A percentile compares a stretch with the other conserved stretches of the same genome.
Evolutionary conservation across 345 rosid species (phyloP).

Genomic region (Cardamine occulta): DNA sequence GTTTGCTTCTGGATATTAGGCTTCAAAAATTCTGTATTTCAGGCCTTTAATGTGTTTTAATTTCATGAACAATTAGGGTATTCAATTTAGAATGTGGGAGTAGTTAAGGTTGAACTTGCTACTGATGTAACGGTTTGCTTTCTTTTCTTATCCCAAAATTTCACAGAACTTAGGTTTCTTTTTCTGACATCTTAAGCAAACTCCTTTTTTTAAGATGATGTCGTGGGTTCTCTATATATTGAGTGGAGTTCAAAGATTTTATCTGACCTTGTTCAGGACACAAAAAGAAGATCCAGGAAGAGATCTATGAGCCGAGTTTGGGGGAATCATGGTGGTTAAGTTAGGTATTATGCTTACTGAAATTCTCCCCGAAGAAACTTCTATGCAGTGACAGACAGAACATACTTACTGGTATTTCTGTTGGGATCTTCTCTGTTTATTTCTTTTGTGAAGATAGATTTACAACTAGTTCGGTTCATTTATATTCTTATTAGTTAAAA

Average conservation of each 20-base stretch:
- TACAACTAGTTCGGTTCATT: not conserved
- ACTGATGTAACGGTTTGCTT: not conserved
- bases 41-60: not conserved
- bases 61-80: slow-evolving; percentile 18
- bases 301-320: slow-evolving; percentile 46
- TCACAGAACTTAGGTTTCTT: not conserved
- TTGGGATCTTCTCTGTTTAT: not conserved
- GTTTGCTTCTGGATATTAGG: not conserved
- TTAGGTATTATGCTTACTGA: slow-evolving; percentile 84
- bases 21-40: slow-evolving; percentile 10
- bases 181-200: not conserved
- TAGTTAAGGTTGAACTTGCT: slow-evolving; percentile 9
- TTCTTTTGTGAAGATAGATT: not conserved
- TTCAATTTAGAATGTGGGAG: not conserved
- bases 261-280: slow-evolving; percentile 46
- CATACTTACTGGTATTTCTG: slow-evolving; percentile 86
- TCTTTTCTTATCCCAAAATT: not conserved
- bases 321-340: slow-evolving; percentile 69
- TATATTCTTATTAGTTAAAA: not conserved
- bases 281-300: slow-evolving; percentile 46
- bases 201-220: slow-evolving; percentile 2
- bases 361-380: slow-evolving; percentile 81
- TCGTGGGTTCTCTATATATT: not conserved
- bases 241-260: not conserved
- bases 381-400: slow-evolving; percentile 89